Base-by-base conservation (phyloP, 1,139 yeast genomes). In the Protomyces inundatus region DNA sequence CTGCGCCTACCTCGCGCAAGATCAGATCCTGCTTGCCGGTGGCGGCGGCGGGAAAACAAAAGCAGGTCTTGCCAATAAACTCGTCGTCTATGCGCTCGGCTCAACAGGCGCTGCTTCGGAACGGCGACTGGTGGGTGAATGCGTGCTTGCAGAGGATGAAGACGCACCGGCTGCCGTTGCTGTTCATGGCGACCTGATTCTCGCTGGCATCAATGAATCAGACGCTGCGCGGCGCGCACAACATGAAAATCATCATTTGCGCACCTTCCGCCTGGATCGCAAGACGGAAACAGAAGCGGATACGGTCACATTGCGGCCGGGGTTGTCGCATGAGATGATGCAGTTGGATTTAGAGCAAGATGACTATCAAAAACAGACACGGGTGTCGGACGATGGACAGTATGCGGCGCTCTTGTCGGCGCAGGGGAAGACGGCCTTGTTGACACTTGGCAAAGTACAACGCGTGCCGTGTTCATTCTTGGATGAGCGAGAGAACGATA, bases 1-100 rank as follows among this genome's bases (percentile, higher is more conserved):
- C 46, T 45, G 61, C 50, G 12, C 63, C 51, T 54, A 61, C 30
- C 55, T 55, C 45, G 12, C 66, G 54, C 54, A 34, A 59, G 67
- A 51, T 54, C 66, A 16, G 40, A 35, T 40, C 40, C 57, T 53
- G 34, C 64, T 56, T 54, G 68, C 57, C 51, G 55, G 46, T 46
- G 67, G 52, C 59, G 61, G 35, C 14, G 55, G 60, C 32, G 48
- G 48, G 12, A 56, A 57, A 45, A 48, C 58, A 30, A 48, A 45
- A 54, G 55, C 65, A 12, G 62, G 66, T 7, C 56, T 51, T 16
- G 35, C 39, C 23, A 58, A 58, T 40, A 55, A 55, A 4, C 42
- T 58, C 23, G 55, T 55, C 36, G 56, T 55, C 9, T 52, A 58
- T 30, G 40, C 56, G 7, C 45, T 55, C 0, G n/a, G 33, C 5